phyloP scores from a whole-genome alignment of 2,329 filamentous ascomycete genomes.

The Dothidotthia symphoricarpi region DNA sequence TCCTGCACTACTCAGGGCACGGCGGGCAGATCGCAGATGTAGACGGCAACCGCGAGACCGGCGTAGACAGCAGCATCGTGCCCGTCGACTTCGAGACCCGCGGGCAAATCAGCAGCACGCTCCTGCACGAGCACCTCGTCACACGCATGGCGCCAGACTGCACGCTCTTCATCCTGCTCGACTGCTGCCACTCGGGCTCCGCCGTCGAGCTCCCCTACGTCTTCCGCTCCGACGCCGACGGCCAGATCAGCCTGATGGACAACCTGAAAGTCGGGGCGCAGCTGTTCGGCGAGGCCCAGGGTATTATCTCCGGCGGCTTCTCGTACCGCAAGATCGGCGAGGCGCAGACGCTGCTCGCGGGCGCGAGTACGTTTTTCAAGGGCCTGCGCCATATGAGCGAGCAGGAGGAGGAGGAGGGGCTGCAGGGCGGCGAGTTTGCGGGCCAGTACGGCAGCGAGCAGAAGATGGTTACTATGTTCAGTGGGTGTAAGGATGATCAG shows the following conservation, averaged over 20 bases:
- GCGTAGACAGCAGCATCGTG: constrained; percentile 53
- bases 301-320: constrained; percentile 54
- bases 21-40: constrained; percentile 54
- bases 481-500: constrained; percentile 53
- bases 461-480: constrained; percentile 54
- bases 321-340: constrained; percentile 51
- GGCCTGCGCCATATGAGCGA: constrained; percentile 49
- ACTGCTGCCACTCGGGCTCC: constrained; percentile 62
- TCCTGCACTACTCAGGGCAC: constrained; percentile 61
- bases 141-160: constrained; percentile 51
- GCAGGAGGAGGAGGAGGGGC: constrained; percentile 49
- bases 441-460: constrained; percentile 48
- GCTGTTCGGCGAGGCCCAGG: constrained; percentile 51
- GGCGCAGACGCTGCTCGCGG: constrained; percentile 53
- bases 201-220: constrained; percentile 60
- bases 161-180: constrained; percentile 57
- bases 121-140: constrained; percentile 54
- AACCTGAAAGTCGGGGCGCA: constrained; percentile 54
- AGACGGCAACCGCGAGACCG: constrained; percentile 40
- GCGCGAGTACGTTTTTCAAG: constrained; percentile 56
- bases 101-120: constrained; percentile 55
- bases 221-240: constrained; percentile 57
- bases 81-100: constrained; percentile 53
- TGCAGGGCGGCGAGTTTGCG: constrained; percentile 39
- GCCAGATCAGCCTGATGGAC: constrained; percentile 57